Evolutionary conservation across 192 early-diverging fungal genomes (phyloP).

Genomic region (Coemansia sp.): DNA sequence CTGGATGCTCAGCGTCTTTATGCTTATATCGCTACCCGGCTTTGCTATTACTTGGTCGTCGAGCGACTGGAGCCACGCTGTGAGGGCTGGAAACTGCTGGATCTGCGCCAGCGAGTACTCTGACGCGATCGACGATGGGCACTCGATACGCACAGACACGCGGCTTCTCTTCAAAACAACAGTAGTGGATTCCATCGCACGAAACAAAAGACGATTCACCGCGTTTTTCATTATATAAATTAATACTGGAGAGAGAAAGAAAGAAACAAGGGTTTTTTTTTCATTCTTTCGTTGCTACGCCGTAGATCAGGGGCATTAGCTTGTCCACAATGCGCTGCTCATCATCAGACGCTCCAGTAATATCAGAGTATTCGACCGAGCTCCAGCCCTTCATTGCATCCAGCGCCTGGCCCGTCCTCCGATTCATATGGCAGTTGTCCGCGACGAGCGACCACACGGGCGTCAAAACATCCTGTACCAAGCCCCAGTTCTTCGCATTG

Average conservation of each 20-base stretch:
- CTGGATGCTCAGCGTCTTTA: conserved; percentile 64
- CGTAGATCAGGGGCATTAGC: conserved; percentile 32
- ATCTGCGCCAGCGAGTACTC: conserved; percentile 8
- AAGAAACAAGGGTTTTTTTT: neutral
- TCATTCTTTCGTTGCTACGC: conserved; percentile 26
- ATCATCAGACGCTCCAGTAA: no score
- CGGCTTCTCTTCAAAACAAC: conserved; percentile 5
- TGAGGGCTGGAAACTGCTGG: conserved; percentile 31
- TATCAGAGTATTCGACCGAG: conserved; percentile 22
- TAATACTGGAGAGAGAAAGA: neutral
- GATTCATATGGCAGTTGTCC: conserved; percentile 37
- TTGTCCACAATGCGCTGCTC: conserved; percentile 4
- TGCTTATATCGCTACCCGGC: conserved; percentile 40
- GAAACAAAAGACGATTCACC: neutral
- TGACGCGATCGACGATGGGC: neutral
- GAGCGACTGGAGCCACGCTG: conserved; percentile 29
- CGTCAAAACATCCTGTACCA: conserved; percentile 15
- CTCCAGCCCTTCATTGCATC: conserved; percentile 23
- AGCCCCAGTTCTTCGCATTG: conserved; percentile 7
- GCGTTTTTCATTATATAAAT: no score
- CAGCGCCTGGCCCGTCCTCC: conserved; percentile 22
- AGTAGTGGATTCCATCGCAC: neutral
- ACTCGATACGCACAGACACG: conserved; percentile 13
- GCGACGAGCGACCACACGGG: conserved; percentile 15
- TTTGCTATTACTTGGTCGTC: conserved; percentile 20